Evolutionary conservation across 805 yeast species (phyloP).

Genomic region (Cephaloascus fragrans): DNA sequence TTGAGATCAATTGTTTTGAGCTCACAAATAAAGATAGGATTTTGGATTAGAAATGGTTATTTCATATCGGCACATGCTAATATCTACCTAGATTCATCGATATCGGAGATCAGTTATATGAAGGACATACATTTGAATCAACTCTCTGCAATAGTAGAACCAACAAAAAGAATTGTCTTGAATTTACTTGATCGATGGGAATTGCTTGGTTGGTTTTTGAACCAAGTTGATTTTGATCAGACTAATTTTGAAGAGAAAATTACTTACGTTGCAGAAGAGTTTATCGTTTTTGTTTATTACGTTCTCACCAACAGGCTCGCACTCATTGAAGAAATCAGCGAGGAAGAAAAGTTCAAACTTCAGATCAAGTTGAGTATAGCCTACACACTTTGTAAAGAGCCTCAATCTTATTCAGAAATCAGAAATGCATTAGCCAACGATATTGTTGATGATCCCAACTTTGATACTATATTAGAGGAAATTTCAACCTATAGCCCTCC

Average conservation of each 20-base stretch:
- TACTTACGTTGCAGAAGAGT: constrained; percentile 29
- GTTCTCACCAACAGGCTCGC: constrained; percentile 26
- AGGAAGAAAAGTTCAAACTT: constrained; percentile 16
- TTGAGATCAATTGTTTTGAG: constrained; percentile 51
- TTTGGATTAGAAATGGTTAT: constrained; percentile 69
- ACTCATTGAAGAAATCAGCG: constrained; percentile 12
- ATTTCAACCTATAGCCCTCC: constrained; percentile 61
- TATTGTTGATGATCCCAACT: constrained; percentile 23
- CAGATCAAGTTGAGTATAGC: constrained; percentile 31
- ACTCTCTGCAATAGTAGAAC: constrained; percentile 26
- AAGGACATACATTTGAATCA: constrained; percentile 40
- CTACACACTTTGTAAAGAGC: constrained; percentile 40
- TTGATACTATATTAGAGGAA: constrained; percentile 47
- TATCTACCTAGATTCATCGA: constrained; percentile 31
- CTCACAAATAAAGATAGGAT: constrained; percentile 52
- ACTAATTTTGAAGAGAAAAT: constrained; percentile 41
- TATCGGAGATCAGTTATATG: constrained; percentile 28
- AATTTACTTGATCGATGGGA: constrained; percentile 50
- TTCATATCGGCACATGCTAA: constrained; percentile 41
- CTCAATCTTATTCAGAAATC: constrained; percentile 45
- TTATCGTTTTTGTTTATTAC: constrained; percentile 33
- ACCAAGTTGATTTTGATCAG: constrained; percentile 17
- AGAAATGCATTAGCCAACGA: constrained; percentile 20
- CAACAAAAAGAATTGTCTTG: constrained; percentile 22
- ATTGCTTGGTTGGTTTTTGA: constrained; percentile 36